Conservation (phyloP, 306 rosid genomes). For the Vachellia collinsii region DNA sequence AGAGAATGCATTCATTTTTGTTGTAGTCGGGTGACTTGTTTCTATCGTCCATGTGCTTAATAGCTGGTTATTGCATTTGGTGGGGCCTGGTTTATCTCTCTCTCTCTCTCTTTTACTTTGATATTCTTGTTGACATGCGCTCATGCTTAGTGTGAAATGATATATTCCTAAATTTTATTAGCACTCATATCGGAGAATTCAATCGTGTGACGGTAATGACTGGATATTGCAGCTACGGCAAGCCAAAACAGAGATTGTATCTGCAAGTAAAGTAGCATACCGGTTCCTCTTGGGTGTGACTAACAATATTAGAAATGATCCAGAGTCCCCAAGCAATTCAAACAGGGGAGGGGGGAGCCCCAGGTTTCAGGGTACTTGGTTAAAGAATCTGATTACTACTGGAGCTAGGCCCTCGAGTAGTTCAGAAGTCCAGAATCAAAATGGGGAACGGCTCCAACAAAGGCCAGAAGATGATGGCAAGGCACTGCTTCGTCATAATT, state of each 20-base stretch:
- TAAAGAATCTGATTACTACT: slow-evolving; percentile 70
- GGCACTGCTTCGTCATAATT: slow-evolving; percentile 41
- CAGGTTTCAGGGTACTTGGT: slow-evolving; percentile 84
- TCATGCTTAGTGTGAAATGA: no score
- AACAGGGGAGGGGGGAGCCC: slow-evolving; percentile 68
- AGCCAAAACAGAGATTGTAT: slow-evolving; percentile 89
- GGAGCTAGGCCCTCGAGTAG: slow-evolving; percentile 92
- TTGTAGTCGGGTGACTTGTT: background rate
- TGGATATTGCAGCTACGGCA: slow-evolving; percentile 79
- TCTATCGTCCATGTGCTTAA: background rate
- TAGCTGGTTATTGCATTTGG: background rate
- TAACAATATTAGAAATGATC: slow-evolving; percentile 53
- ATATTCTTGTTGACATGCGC: no score
- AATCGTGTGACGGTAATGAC: slow-evolving; percentile 30
- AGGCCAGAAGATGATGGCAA: slow-evolving; percentile 48
- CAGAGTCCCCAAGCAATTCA: slow-evolving; percentile 67
- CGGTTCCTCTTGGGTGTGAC: slow-evolving; percentile 81
- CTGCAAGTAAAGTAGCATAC: slow-evolving; percentile 97
- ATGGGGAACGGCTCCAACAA: slow-evolving; percentile 43
- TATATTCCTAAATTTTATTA: no score
- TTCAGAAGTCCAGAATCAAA: slow-evolving; percentile 64
- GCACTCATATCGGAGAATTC: no score
- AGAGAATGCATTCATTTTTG: background rate
- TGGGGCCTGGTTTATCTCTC: slow-evolving; percentile 1
- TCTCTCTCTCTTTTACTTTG: slow-evolving; percentile 12